phyloP scores from a whole-genome alignment of 208 protist species.

The Wallacemonas sp. region DNA sequence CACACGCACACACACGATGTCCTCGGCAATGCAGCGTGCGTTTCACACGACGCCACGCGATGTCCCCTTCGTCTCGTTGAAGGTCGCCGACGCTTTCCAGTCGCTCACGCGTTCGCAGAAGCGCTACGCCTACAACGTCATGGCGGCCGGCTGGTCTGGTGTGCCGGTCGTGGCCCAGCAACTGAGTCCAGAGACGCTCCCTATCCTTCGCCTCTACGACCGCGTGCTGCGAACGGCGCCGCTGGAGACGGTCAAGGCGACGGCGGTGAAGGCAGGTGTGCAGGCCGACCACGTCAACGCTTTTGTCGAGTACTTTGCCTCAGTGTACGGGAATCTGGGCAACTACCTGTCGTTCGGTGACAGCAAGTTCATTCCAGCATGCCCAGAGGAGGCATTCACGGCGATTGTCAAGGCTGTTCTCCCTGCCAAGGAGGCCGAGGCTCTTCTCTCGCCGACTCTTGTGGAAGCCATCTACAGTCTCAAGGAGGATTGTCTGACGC shows the following conservation, averaged over 20 bases:
- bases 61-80: constrained; percentile 66
- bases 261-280: constrained; percentile 18
- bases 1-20: no score
- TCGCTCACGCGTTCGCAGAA: constrained; percentile 69
- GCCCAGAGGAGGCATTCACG: constrained; percentile 47
- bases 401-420: constrained; percentile 33
- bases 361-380: constrained; percentile 89
- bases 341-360: constrained; percentile 94
- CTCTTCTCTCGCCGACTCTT: no score
- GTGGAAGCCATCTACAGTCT: constrained; percentile 69
- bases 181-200: constrained; percentile 62
- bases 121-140: constrained; percentile 83
- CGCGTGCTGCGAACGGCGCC: constrained; percentile 30
- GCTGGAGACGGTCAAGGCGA: constrained; percentile 17
- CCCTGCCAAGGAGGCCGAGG: constrained; percentile 13
- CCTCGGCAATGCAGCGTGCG: no score
- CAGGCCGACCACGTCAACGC: constrained; percentile 41
- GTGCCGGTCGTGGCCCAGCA: constrained; percentile 48
- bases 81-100: constrained; percentile 65
- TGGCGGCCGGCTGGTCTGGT: constrained; percentile 50
- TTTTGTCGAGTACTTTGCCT: constrained; percentile 78
- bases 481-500: constrained; percentile 29
- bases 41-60: constrained; percentile 52
- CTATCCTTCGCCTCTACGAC: constrained; percentile 47
- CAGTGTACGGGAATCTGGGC: constrained; percentile 91